Evolutionary conservation across 768 basidiomycete species (phyloP).

Genomic region (Hericium rajendrae): DNA sequence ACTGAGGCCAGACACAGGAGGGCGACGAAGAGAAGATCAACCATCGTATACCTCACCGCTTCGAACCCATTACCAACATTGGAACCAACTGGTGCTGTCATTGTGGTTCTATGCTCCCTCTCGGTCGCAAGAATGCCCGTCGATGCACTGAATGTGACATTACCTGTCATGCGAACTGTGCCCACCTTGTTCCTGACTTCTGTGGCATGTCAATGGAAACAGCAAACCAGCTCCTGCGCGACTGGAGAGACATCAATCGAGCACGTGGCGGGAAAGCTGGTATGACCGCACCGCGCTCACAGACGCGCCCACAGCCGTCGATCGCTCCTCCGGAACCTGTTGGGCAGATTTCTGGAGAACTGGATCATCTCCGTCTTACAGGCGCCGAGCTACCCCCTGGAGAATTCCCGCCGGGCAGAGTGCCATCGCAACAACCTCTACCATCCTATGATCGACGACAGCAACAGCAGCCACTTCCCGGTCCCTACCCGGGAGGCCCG

Average conservation of each 20-base stretch:
- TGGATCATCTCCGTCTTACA: conserved; percentile 17
- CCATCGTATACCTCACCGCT: conserved; percentile 97
- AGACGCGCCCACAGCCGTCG: conserved; percentile 21
- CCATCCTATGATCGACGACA: conserved; percentile 14
- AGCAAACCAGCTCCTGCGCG: conserved; percentile 83
- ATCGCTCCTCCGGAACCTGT: conserved; percentile 21
- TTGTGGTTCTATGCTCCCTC: conserved; percentile 95
- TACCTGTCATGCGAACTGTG: conserved; percentile 95
- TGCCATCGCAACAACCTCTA: conserved; percentile 10
- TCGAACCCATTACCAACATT: conserved; percentile 93
- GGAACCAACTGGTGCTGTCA: conserved; percentile 99
- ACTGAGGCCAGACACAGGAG: conserved; percentile 41
- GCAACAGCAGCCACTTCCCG: conserved; percentile 14
- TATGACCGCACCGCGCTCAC: conserved; percentile 27
- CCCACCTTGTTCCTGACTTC: conserved; percentile 97
- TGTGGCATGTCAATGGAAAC: conserved; percentile 99
- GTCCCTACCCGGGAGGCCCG: conserved; percentile 18
- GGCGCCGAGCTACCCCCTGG: conserved; percentile 15
- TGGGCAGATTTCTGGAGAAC: conserved; percentile 15
- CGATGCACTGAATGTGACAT: conserved; percentile 94
- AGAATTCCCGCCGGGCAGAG: conserved; percentile 12
- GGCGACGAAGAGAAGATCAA: conserved; percentile 98
- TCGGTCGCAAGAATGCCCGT: conserved; percentile 93
- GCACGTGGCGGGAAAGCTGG: conserved; percentile 40
- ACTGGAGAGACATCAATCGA: conserved; percentile 87